A percentile compares a stretch with the other conserved stretches of the same genome.
Conservation (phyloP, 73 alveolate species). For the Paramecium bursaria region DNA sequence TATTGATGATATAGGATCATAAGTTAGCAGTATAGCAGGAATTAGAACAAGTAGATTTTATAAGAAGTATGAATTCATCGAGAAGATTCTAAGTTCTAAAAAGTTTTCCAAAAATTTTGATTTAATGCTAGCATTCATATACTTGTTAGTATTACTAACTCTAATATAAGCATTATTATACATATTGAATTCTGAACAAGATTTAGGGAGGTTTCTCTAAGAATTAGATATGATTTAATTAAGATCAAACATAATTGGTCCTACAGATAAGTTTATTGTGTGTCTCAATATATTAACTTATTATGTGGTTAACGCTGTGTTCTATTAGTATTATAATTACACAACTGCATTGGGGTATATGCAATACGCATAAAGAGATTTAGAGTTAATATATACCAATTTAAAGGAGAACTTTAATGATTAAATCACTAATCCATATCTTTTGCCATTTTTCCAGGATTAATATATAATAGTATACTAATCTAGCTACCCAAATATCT, state of each 20-base stretch:
- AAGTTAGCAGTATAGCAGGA: constrained; percentile 59
- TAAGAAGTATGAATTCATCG: constrained; percentile 46
- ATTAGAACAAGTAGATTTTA: constrained; percentile 6
- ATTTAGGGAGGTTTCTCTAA: constrained; percentile 16
- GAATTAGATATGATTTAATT: constrained; percentile 49
- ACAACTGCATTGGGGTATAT: not conserved
- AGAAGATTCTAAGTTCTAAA: not conserved
- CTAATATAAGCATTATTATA: not conserved
- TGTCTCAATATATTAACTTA: not conserved
- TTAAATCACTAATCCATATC: constrained; percentile 28
- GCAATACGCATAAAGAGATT: constrained; percentile 2
- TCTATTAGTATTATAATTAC: not conserved
- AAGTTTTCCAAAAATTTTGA: constrained; percentile 36
- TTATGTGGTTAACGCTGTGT: not conserved
- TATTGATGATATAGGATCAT: constrained; percentile 59
- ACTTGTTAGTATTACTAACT: not conserved
- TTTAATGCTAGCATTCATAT: not conserved
- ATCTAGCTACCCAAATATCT: not conserved
- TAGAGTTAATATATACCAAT: not conserved
- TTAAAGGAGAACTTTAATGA: constrained; percentile 21
- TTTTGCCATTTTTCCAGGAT: constrained; percentile 31
- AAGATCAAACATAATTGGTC: constrained; percentile 49
- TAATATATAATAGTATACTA: not conserved
- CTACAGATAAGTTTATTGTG: constrained; percentile 17
- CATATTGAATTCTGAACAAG: not conserved